phyloP scores from a whole-genome alignment of 1,284 basidiomycete species.

The Termitomyces sp. region DNA sequence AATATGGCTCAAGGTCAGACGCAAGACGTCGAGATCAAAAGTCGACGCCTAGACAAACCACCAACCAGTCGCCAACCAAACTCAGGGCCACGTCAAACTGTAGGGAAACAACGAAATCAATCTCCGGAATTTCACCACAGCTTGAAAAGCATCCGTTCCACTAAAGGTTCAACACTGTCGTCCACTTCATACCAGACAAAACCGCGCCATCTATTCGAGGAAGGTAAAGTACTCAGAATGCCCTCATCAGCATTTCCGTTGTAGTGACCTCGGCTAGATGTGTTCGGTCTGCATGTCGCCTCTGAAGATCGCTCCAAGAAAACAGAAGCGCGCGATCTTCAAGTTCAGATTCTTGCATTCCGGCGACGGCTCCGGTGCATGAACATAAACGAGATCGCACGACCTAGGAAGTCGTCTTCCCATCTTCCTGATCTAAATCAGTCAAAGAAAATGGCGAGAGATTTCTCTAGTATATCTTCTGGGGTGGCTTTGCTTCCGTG shows the following conservation, averaged over 20 bases:
- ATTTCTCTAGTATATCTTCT: constrained; percentile 42
- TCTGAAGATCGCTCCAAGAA: constrained; percentile 29
- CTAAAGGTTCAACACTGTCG: background rate
- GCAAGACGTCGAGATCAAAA: background rate
- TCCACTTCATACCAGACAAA: constrained; percentile 1
- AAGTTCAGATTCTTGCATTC: constrained; percentile 38
- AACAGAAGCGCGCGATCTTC: constrained; percentile 33
- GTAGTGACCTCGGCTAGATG: constrained; percentile 36
- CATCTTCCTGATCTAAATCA: constrained; percentile 50
- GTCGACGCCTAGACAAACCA: background rate
- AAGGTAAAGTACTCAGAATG: constrained; percentile 24
- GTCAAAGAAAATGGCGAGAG: constrained; percentile 38
- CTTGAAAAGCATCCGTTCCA: background rate
- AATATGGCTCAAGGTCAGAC: background rate
- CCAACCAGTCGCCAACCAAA: background rate
- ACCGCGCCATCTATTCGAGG: constrained; percentile 7
- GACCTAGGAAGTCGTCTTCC: constrained; percentile 36
- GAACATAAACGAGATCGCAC: constrained; percentile 51
- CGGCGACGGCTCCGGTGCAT: constrained; percentile 59
- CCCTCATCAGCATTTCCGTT: background rate
- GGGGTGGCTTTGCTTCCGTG: constrained; percentile 46
- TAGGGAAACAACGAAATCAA: background rate
- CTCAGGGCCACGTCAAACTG: background rate
- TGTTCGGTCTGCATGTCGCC: constrained; percentile 46
- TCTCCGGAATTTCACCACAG: background rate